A percentile compares a stretch with the other conserved stretches of the same genome.
phyloP scores from a whole-genome alignment of 179 eudicot genomes.

The Pouteria campechiana region DNA sequence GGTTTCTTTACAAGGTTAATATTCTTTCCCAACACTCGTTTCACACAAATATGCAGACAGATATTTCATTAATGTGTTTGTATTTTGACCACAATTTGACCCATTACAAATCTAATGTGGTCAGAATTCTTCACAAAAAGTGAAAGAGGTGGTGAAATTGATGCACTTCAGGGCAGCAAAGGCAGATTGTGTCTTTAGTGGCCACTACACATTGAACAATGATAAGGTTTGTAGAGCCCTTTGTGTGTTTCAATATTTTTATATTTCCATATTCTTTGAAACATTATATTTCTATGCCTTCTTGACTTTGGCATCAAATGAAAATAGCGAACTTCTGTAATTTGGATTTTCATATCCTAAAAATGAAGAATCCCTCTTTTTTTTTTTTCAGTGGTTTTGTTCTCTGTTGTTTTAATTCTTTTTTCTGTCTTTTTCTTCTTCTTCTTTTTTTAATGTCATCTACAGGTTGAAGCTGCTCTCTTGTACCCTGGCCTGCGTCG shows the following conservation, averaged over 20 bases:
- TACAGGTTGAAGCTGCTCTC: conserved; percentile 90
- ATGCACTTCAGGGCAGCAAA: conserved; percentile 66
- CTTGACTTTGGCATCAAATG: no score
- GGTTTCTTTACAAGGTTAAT: conserved; percentile 83
- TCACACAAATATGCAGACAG: not conserved
- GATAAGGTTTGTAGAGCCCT: conserved; percentile 86
- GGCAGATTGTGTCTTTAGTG: conserved; percentile 55
- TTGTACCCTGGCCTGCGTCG: conserved; percentile 86
- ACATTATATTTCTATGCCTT: no score
- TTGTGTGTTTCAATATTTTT: no score
- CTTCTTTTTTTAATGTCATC: conserved; percentile 1
- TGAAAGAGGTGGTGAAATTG: conserved; percentile 65
- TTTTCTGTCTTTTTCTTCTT: not conserved
- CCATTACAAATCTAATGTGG: conserved; percentile 6
- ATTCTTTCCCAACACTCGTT: not conserved
- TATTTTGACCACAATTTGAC: not conserved
- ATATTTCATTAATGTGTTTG: not conserved
- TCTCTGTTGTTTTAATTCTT: not conserved
- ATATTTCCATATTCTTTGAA: not conserved
- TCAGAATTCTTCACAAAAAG: conserved; percentile 83
- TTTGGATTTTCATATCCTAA: no score
- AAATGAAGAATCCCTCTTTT: no score
- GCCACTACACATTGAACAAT: conserved; percentile 68
- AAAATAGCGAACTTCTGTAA: no score
- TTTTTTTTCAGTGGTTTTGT: not conserved